Base-by-base conservation (phyloP, 441 rosid genomes). In the Rhodomyrtus psidioides region DNA sequence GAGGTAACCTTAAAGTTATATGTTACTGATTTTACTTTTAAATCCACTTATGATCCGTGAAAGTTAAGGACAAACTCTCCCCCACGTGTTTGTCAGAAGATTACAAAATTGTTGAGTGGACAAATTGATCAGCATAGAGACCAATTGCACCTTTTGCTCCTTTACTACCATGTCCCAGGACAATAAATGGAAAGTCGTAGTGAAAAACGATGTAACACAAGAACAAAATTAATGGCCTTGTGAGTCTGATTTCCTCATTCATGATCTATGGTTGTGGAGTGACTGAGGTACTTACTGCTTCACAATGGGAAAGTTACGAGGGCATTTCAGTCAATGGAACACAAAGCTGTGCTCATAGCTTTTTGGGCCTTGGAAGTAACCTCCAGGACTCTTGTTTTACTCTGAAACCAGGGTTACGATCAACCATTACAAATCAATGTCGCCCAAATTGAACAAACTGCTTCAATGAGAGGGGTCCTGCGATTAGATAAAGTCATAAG, bases 151-250 rank as follows among this genome's bases (percentile, higher is more conserved):
- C 96, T 89, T 90, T 95, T 85, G 91, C 97, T 86, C 91, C 94
- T 85, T 88, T 88, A 74, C 95, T 93, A 74, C 99, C 96, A 53
- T 97, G 94, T 91, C 94, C 98, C 6, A 93, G 94, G 74, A 95
- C 97, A 6, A 94, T 94, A 85, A 82, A 97, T 21, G 98, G 98
- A 89, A 97, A 97, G 84, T 97, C 98, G 42, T 97, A 55, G 24
- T 55, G 8, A 55, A 42, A 55, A 55, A 23, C 1, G 58, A 55
- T 21, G 58, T 55, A 9, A 21, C n/a, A 5, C 16, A 7, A 46
- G n/a, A 26, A 12, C n/a, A n/a, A 57, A 26, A 57, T 26, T 26
- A n/a, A 26, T n/a, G 60, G 7, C 60, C 60, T 5, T 12, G 27
- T 26, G 60, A 57, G 16, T 57, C 26, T 26, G 28, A 26, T 57